These are phyloP conservation scores for Neonectria ditissima DNA, from an alignment of 2,329 filamentous ascomycete genomes.

Conservation along the genomic window DNA sequence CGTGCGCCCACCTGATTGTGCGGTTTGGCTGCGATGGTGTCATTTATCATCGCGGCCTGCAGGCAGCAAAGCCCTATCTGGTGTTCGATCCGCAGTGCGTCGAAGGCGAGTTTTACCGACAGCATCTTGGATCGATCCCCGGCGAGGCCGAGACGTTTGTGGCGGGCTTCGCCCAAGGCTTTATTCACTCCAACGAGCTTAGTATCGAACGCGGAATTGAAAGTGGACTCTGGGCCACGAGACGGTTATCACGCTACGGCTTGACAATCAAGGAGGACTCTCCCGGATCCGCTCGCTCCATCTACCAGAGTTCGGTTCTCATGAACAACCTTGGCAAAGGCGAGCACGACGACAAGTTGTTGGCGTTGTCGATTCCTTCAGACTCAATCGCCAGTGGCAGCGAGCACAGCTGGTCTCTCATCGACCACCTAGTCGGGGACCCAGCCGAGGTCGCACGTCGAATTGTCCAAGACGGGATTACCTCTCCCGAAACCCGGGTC, in stretches of 20 bases:
- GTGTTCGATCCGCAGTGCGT: not conserved
- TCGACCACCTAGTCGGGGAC: slow-evolving; percentile 1
- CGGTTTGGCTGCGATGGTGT: slow-evolving; percentile 3
- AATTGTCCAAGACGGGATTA: slow-evolving; percentile 2
- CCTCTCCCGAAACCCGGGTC: not conserved
- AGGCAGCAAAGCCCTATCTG: not conserved
- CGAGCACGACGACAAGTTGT: not conserved
- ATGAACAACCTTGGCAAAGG: not conserved
- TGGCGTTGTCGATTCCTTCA: not conserved
- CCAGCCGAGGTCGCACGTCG: not conserved
- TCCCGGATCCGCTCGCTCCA: not conserved
- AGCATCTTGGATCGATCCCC: not conserved
- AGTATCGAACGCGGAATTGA: slow-evolving; percentile 1
- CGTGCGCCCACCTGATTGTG: slow-evolving; percentile 4
- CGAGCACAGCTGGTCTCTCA: slow-evolving; percentile 3
- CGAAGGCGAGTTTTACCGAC: slow-evolving; percentile 1
- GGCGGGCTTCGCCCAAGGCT: not conserved
- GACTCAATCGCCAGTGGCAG: slow-evolving; percentile 1
- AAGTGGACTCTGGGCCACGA: not conserved
- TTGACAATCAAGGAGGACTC: not conserved
- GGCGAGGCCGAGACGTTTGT: not conserved
- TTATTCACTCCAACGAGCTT: not conserved
- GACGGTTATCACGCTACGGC: not conserved
- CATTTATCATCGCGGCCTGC: not conserved
- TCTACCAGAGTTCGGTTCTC: not conserved